These are phyloP conservation scores for Rhizoclosmatium sp. DNA, from an alignment of 192 early-diverging fungal species.

Conservation along the genomic window DNA sequence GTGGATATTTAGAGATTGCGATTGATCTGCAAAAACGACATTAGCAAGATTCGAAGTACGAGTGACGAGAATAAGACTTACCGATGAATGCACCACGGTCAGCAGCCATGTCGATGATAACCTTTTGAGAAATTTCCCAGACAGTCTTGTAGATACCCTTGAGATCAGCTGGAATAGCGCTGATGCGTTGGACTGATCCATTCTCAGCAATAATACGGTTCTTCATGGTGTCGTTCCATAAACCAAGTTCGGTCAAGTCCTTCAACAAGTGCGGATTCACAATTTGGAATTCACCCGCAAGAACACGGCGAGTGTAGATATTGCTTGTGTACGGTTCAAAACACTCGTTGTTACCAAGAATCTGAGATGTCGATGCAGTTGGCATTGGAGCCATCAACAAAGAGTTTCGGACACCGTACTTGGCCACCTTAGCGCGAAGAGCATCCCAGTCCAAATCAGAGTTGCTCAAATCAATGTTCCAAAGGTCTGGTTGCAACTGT, in stretches of 20 bases:
- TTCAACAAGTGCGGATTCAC: slow-evolving; percentile 96
- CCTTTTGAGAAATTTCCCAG: slow-evolving; percentile 91
- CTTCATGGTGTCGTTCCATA: slow-evolving; percentile 96
- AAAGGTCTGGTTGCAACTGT: slow-evolving; percentile 93
- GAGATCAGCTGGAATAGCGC: slow-evolving; percentile 80
- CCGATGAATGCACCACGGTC: slow-evolving; percentile 95
- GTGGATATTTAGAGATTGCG: slow-evolving; percentile 95
- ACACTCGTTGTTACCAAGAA: slow-evolving; percentile 97
- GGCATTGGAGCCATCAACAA: slow-evolving; percentile 97
- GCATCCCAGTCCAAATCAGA: slow-evolving; percentile 88
- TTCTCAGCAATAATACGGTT: slow-evolving; percentile 92
- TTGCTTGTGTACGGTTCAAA: slow-evolving; percentile 87
- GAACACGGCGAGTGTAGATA: slow-evolving; percentile 94
- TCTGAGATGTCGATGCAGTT: slow-evolving; percentile 96
- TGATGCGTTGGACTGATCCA: slow-evolving; percentile 85
- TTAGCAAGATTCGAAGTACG: background rate
- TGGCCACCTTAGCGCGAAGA: slow-evolving; percentile 78
- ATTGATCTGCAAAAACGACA: slow-evolving; percentile 72
- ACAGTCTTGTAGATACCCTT: slow-evolving; percentile 98
- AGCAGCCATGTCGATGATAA: slow-evolving; percentile 95
- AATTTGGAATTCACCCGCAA: slow-evolving; percentile 98
- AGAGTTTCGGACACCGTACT: slow-evolving; percentile 91
- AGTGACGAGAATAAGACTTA: slow-evolving; percentile 28
- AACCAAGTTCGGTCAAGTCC: slow-evolving; percentile 88
- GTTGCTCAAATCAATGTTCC: slow-evolving; percentile 71